phyloP scores from a whole-genome alignment of 371 early-diverging fungal species.

The Fennellomyces sp. region DNA sequence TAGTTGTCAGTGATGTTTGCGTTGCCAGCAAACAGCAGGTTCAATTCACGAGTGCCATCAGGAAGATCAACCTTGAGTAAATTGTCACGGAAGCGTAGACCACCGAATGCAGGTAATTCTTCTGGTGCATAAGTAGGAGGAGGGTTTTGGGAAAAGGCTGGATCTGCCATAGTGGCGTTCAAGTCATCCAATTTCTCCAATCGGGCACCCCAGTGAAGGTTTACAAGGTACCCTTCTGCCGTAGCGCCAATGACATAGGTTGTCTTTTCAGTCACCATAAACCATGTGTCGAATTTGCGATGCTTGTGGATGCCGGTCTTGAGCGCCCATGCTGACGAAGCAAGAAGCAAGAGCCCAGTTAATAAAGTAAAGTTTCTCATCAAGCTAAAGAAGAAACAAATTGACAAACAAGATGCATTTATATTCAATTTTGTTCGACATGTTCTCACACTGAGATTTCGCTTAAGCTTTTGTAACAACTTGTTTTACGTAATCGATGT shows the following conservation, averaged over 20 bases:
- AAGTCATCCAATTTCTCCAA: constrained; percentile 13
- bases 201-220: constrained; percentile 42
- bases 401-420: too few species aligned
- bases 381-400: background rate
- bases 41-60: constrained; percentile 33
- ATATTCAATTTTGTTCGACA: too few species aligned
- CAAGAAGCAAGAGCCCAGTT: background rate
- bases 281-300: constrained; percentile 27
- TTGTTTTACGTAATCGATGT: too few species aligned
- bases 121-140: constrained; percentile 32
- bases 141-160: constrained; percentile 33
- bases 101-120: constrained; percentile 46
- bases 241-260: constrained; percentile 40
- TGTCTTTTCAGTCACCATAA: constrained; percentile 28
- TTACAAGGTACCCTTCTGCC: constrained; percentile 22
- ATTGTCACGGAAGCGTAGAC: constrained; percentile 35
- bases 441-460: too few species aligned
- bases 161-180: constrained; percentile 5
- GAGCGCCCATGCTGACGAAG: background rate
- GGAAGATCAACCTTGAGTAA: constrained; percentile 26
- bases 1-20: background rate
- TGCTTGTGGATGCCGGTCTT: constrained; percentile 27
- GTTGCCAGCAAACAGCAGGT: constrained; percentile 16
- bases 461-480: too few species aligned
- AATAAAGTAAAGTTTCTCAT: background rate